Percentiles rank a stretch among this genome's conserved stretches.
Conservation (phyloP, 2,329 filamentous ascomycete genomes). For the Aspergillus amoenus region DNA sequence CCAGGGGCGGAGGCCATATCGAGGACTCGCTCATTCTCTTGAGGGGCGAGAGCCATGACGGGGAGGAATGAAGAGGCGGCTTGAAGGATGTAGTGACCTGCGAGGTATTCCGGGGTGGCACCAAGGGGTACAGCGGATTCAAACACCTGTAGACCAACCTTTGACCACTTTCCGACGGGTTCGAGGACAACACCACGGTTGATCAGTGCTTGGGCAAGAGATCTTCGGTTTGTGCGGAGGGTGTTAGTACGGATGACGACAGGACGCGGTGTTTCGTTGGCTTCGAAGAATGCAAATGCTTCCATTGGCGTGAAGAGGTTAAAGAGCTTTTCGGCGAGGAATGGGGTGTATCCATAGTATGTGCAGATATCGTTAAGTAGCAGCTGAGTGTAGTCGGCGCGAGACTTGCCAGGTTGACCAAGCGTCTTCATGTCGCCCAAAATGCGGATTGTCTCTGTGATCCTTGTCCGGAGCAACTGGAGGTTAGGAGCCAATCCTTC, state of each 20-base stretch:
- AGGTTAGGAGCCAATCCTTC: conserved; percentile 80
- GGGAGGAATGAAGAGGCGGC: conserved; percentile 95
- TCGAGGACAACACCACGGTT: conserved; percentile 95
- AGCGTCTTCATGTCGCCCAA: conserved; percentile 84
- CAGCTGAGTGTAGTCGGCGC: conserved; percentile 83
- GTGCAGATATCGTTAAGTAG: conserved; percentile 88
- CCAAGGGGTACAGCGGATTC: conserved; percentile 84
- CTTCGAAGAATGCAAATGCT: conserved; percentile 97
- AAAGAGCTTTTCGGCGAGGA: conserved; percentile 93
- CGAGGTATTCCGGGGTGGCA: conserved; percentile 95
- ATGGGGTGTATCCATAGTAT: conserved; percentile 95
- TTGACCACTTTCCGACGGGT: conserved; percentile 97
- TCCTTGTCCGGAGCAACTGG: conserved; percentile 80
- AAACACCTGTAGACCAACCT: conserved; percentile 95
- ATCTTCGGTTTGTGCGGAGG: conserved; percentile 70
- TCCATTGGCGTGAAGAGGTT: conserved; percentile 89
- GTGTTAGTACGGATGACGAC: conserved; percentile 98
- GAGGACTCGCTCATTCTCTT: conserved; percentile 86
- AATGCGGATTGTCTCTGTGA: conserved; percentile 90
- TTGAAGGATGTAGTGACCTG: conserved; percentile 96
- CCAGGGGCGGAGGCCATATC: conserved; percentile 95
- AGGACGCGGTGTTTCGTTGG: conserved; percentile 90
- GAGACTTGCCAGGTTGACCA: conserved; percentile 74
- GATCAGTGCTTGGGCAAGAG: conserved; percentile 89
- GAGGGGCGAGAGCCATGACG: conserved; percentile 93